phyloP scores from a whole-genome alignment of 208 protist species.

The Acanthamoeba healyi region DNA sequence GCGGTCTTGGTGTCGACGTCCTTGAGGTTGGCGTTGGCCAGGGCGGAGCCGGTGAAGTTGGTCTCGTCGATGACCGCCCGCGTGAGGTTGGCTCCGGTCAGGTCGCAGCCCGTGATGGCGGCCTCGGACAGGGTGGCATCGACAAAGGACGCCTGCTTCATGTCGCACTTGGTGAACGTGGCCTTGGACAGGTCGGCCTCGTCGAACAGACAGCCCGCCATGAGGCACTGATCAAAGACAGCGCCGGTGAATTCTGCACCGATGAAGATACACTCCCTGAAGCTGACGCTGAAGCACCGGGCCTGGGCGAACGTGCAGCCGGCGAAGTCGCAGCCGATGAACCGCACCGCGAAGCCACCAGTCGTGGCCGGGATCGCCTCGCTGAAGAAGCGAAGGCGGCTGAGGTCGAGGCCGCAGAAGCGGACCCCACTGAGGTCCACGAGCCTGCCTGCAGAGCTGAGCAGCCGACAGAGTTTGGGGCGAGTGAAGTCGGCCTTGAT shows the following conservation, averaged over 20 bases:
- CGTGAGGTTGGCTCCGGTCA: background rate
- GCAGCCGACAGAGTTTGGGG: background rate
- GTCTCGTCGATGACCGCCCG: background rate
- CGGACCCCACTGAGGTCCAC: background rate
- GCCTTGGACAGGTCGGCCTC: background rate
- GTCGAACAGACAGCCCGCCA: background rate
- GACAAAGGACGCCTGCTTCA: background rate
- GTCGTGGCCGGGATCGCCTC: background rate
- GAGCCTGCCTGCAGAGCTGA: background rate
- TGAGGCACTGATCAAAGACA: background rate
- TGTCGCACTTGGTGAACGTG: background rate
- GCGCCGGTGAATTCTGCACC: background rate
- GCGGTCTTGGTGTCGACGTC: constrained; percentile 4
- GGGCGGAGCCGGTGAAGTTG: background rate
- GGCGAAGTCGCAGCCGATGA: background rate
- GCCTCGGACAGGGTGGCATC: background rate
- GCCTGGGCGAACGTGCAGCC: background rate
- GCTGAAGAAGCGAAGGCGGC: background rate
- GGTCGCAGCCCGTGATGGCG: background rate
- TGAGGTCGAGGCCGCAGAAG: background rate
- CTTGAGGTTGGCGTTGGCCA: constrained; percentile 21
- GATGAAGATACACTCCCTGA: background rate
- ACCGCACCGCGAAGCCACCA: background rate
- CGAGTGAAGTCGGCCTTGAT: background rate
- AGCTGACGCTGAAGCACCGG: background rate